Conservation (phyloP, 2,329 filamentous ascomycete genomes). For the Beauveria medogensis region DNA sequence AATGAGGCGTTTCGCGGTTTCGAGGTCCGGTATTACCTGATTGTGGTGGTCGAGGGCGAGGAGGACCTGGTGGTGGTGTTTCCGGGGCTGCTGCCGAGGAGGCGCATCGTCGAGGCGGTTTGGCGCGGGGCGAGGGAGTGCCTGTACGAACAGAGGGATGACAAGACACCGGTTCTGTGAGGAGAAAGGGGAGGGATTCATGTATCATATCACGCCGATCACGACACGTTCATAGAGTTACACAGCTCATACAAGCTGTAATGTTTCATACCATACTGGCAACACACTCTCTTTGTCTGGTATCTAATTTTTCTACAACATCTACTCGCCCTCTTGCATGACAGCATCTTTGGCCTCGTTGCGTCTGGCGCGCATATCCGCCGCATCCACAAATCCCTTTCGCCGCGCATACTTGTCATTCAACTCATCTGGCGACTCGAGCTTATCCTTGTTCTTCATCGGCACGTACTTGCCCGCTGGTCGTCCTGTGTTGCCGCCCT, state of each 20-base stretch:
- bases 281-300: not conserved
- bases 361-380: conserved; percentile 36
- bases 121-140: conserved; percentile 82
- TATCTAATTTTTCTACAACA: not conserved
- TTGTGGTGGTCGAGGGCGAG: conserved; percentile 85
- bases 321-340: conserved; percentile 18
- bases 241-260: not conserved
- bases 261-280: not conserved
- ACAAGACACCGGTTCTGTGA: conserved; percentile 21
- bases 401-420: conserved; percentile 55
- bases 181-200: not conserved
- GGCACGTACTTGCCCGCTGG: conserved; percentile 47
- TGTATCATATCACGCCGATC: not conserved
- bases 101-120: conserved; percentile 73
- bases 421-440: conserved; percentile 44
- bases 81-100: conserved; percentile 65
- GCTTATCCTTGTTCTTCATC: conserved; percentile 41
- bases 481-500: conserved; percentile 46
- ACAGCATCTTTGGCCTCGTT: conserved; percentile 24
- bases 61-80: conserved; percentile 91
- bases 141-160: conserved; percentile 52
- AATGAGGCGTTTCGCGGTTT: conserved; percentile 93
- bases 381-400: conserved; percentile 47
- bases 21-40: conserved; percentile 80
- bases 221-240: not conserved